Conservation (phyloP, 2,329 filamentous ascomycete species). For the Trichoderma koningii region DNA sequence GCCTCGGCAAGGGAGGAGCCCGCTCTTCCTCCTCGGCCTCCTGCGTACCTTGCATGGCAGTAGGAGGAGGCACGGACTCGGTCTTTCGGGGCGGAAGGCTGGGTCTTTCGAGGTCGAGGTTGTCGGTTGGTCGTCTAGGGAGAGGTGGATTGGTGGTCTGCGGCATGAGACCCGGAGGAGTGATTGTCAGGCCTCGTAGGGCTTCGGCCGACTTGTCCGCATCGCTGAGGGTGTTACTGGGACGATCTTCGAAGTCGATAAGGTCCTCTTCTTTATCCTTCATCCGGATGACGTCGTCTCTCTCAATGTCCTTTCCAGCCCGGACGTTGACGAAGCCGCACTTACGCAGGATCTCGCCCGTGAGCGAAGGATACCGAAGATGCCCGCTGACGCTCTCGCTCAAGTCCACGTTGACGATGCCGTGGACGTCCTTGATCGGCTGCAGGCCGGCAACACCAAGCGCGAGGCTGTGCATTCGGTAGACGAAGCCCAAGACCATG, state of each 20-base stretch:
- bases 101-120: background rate
- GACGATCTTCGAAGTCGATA: slow-evolving; percentile 37
- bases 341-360: slow-evolving; percentile 53
- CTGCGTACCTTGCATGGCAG: background rate
- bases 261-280: slow-evolving; percentile 42
- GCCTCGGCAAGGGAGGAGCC: slow-evolving; percentile 16
- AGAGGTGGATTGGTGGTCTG: slow-evolving; percentile 31
- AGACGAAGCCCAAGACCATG: slow-evolving; percentile 83
- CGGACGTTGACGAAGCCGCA: slow-evolving; percentile 54
- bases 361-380: slow-evolving; percentile 54
- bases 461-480: slow-evolving; percentile 80
- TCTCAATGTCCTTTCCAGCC: slow-evolving; percentile 51
- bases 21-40: background rate
- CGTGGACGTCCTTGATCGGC: slow-evolving; percentile 65
- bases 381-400: slow-evolving; percentile 57
- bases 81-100: background rate
- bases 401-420: slow-evolving; percentile 60
- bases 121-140: slow-evolving; percentile 29
- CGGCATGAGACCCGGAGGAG: slow-evolving; percentile 34
- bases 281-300: slow-evolving; percentile 53
- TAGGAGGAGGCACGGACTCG: slow-evolving; percentile 4
- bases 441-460: slow-evolving; percentile 84
- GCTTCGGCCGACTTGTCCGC: slow-evolving; percentile 32
- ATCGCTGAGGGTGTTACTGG: background rate
- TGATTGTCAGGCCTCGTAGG: slow-evolving; percentile 37